Percentiles rank a stretch among this genome's conserved stretches.
phyloP scores from a whole-genome alignment of 2,329 filamentous ascomycete genomes.

The Aspergillus viridinutans region DNA sequence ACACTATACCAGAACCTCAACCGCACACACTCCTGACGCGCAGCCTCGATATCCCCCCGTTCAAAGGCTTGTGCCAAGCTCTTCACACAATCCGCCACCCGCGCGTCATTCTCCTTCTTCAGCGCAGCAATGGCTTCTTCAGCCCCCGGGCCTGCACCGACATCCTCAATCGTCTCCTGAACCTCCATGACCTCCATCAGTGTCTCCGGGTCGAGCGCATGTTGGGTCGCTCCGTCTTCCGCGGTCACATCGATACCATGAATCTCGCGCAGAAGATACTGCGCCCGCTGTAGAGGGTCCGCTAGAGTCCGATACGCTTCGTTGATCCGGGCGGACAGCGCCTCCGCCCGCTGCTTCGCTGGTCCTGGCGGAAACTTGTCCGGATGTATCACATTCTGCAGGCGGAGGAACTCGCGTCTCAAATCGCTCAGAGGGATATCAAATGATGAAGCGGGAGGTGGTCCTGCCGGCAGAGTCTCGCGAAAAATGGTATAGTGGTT shows the following conservation, averaged over 20 bases:
- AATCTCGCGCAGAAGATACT: conserved; percentile 68
- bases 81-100: conserved; percentile 62
- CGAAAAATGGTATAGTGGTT: conserved; percentile 91
- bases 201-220: conserved; percentile 65
- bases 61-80: conserved; percentile 63
- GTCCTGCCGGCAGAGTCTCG: conserved; percentile 67
- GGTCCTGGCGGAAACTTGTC: conserved; percentile 46
- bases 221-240: conserved; percentile 68
- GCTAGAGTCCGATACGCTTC: conserved; percentile 83
- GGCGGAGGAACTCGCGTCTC: conserved; percentile 77
- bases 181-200: conserved; percentile 85
- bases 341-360: conserved; percentile 63
- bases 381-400: conserved; percentile 59
- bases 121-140: conserved; percentile 63
- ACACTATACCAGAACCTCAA: conserved; percentile 91
- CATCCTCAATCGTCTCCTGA: conserved; percentile 69
- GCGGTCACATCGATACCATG: conserved; percentile 69
- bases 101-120: conserved; percentile 61
- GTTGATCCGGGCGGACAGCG: conserved; percentile 78
- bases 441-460: conserved; percentile 75
- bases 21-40: conserved; percentile 67
- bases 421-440: conserved; percentile 65
- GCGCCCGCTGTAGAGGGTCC: conserved; percentile 75
- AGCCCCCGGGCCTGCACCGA: conserved; percentile 41
- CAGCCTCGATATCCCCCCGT: conserved; percentile 60